Evolutionary conservation across 345 rosid species (phyloP), one percentile per base, ranked within the genome.

Genomic region (Brassica carinata): DNA sequence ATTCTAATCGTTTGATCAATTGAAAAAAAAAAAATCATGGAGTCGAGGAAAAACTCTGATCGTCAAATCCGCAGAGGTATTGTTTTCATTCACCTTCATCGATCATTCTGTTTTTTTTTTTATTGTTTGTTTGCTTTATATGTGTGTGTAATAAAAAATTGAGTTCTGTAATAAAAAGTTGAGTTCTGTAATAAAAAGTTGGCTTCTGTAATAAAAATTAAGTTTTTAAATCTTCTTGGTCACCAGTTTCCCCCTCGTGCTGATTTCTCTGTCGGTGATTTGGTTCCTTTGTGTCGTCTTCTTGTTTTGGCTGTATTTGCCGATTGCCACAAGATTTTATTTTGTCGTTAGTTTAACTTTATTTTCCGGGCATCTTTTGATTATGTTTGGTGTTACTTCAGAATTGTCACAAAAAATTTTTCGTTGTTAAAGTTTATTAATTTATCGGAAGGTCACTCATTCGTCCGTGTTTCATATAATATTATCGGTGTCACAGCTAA

Each of bases 11-110:
- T 75, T 71, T 75, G 19, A 72, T 27, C 69, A 73, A 74, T 77
- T 68, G 17, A 27, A 9, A 59, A 59, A 59, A 55, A 55, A 43
- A 43, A 5, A 69, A 81, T 66, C 73, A 96, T 96, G 99, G 97
- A 87, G 68, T 89, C 95, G 1, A 78, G 86, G 58, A 84, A 36
- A 81, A 90, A 75, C 88, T 89, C 89, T 87, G 90, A 90, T 91
- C 94, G 90, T 77, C 98, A 88, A 77, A 71, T 89, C 75, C 83
- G 88, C 74, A 64, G 83, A 90, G 98, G 98, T 96, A 83, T 45
- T 85, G 34, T 64, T 3, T 14, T 30, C 5, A 19, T 26, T 9
- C 7, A 4, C 11, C 18, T 40, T 43, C 9, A 10, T 38, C 67
- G 2, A 38, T 5, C 30, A 15, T 18, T 33, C 4, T 38, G 19